Base-by-base conservation (phyloP, 176 grass and related monocot genomes). In the Raddia guianensis region DNA sequence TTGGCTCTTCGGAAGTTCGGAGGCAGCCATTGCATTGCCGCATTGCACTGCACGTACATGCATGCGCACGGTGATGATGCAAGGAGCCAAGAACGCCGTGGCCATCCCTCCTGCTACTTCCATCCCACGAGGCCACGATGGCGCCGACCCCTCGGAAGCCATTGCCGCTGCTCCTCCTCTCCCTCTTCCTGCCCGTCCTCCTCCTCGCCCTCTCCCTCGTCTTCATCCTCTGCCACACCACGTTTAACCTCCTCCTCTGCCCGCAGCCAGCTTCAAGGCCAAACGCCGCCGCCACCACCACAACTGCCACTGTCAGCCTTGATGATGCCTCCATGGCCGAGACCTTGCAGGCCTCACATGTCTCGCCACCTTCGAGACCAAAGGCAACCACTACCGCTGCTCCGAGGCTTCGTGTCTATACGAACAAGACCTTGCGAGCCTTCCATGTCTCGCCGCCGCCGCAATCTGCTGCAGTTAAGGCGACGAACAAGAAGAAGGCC, bases 141-240 rank as follows among this genome's bases (percentile, higher is more conserved):
- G 45, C 27, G 43, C 13, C 76, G 27, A 13, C 53, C 15, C 8
- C 63, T 42, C 69, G 87, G 64, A 89, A 65, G 64, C 87, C 87
- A 33, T 70, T 85, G 70, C 53, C 80, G 0, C 33, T 83, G n/a
- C 86, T 89, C 27, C 49, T 89, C 40, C 51, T 81, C 65, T 81
- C 82, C 69, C 46, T 83, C 52, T 84, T 75, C 49, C 72, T 85
- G 7, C 77, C 82, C 3, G 49, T 81, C 27, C 71, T 89, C 20
- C 64, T 89, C 3, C 48, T 85, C 0, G 8, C 81, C 13, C 42
- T 89, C 82, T 75, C 71, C 76, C 2, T 85, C 18, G 54, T 89
- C 71, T 85, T 85, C 72, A 27, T 89, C 64, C 48, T 89, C 49
- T 85, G 77, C 40, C 71, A 89, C 77, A 89, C 87, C 87, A 85